Percentiles rank a stretch among this genome's conserved stretches.
These are phyloP conservation scores for Cytidiella melzeri DNA, from an alignment of 768 basidiomycete species.

Conservation along the genomic window DNA sequence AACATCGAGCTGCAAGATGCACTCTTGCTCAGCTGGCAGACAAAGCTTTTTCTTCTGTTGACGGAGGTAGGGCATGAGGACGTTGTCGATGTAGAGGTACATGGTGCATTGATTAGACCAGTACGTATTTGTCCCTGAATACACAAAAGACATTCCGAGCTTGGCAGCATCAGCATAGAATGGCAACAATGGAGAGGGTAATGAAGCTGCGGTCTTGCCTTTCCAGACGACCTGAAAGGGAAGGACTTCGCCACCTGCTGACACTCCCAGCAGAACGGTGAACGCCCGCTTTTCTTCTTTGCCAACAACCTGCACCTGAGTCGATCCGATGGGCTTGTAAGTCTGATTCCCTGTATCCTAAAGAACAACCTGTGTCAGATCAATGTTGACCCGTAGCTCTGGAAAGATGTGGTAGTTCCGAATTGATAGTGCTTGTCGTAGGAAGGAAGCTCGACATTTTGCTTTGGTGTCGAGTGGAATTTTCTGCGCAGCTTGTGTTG, in stretches of 20 bases:
- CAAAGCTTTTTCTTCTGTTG: conserved; percentile 11
- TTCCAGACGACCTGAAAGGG: conserved; percentile 34
- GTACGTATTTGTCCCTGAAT: conserved; percentile 20
- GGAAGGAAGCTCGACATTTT: conserved; percentile 9
- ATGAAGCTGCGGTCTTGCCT: conserved; percentile 23
- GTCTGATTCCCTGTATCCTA: conserved; percentile 24
- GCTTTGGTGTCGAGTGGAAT: conserved; percentile 27
- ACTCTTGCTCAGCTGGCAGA: conserved; percentile 18
- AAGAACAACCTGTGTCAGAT: conserved; percentile 31
- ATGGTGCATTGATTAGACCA: conserved; percentile 23
- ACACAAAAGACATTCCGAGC: conserved; percentile 18
- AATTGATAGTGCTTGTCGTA: conserved; percentile 23
- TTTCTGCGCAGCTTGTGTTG: conserved; percentile 32
- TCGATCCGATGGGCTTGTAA: conserved; percentile 23
- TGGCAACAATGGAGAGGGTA: conserved; percentile 19
- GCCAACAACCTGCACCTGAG: conserved; percentile 31
- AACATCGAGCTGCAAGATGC: conserved; percentile 28
- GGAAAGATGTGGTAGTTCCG: conserved; percentile 23
- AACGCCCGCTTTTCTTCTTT: conserved; percentile 38
- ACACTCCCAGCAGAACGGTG: conserved; percentile 30
- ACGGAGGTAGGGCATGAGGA: conserved; percentile 28
- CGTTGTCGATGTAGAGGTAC: conserved; percentile 24
- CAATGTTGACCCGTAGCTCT: conserved; percentile 27
- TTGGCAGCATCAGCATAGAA: neutral
- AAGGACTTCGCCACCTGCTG: conserved; percentile 26